phyloP scores from a whole-genome alignment of 768 basidiomycete genomes.

The Suillus subaureus region DNA sequence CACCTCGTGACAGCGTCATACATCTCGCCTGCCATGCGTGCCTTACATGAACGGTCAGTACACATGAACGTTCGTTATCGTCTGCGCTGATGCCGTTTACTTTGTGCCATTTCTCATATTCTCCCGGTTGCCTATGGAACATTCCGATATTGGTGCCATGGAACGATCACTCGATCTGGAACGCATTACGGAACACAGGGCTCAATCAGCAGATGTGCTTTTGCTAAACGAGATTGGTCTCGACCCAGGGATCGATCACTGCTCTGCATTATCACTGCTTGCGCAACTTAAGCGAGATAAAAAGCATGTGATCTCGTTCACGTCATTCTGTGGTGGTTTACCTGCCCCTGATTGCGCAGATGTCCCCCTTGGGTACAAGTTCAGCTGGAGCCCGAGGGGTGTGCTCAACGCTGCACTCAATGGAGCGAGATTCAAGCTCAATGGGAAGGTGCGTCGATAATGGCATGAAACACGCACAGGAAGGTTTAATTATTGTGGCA shows the following conservation, averaged over 20 bases:
- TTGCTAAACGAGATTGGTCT: constrained; percentile 89
- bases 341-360: constrained; percentile 69
- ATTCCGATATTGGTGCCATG: neutral
- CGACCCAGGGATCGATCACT: constrained; percentile 90
- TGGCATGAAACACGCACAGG: neutral
- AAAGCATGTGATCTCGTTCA: constrained; percentile 69
- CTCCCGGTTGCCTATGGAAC: neutral
- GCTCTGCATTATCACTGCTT: constrained; percentile 78
- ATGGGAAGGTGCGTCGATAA: constrained; percentile 48
- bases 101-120: neutral
- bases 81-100: neutral
- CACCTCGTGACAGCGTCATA: constrained; percentile 94
- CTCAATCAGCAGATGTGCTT: constrained; percentile 61
- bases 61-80: neutral
- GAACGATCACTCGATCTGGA: neutral
- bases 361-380: constrained; percentile 86
- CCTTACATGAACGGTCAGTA: constrained; percentile 59
- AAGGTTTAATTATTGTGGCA: neutral
- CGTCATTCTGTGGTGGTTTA: constrained; percentile 91
- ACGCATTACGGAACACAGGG: constrained; percentile 41
- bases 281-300: constrained; percentile 49
- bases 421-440: constrained; percentile 63
- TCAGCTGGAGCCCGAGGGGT: constrained; percentile 91
- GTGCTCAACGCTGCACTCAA: constrained; percentile 83
- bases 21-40: constrained; percentile 75